phyloP scores from a whole-genome alignment of 345 rosid genomes.

The Adansonia digitata region DNA sequence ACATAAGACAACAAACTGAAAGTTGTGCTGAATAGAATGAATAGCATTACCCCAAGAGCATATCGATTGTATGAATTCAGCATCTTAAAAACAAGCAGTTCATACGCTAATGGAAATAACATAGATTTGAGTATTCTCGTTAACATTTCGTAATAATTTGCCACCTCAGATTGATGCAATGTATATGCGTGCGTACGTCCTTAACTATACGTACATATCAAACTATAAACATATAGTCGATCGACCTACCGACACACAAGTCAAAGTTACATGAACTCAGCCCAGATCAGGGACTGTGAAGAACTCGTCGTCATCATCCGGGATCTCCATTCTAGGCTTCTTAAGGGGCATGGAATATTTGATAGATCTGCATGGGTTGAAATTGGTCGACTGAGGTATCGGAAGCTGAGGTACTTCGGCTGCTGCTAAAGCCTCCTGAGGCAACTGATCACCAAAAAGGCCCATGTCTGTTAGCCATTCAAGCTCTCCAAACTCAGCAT shows the following conservation, averaged over 20 bases:
- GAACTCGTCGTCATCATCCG: slow-evolving; percentile 60
- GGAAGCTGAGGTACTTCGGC: slow-evolving; percentile 93
- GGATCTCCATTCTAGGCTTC: slow-evolving; percentile 68
- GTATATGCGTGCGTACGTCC: neutral
- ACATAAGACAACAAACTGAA: too few species aligned
- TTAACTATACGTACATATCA: neutral
- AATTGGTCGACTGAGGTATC: slow-evolving; percentile 28
- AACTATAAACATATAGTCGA: neutral
- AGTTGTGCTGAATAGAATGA: too few species aligned
- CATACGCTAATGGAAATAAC: neutral
- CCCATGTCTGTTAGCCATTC: slow-evolving; percentile 85
- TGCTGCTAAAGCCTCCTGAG: slow-evolving; percentile 56
- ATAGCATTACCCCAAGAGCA: too few species aligned
- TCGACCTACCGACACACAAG: slow-evolving; percentile 8
- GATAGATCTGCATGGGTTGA: slow-evolving; percentile 38
- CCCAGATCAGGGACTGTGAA: slow-evolving; percentile 93
- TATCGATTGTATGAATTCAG: too few species aligned
- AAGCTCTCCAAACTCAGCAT: slow-evolving; percentile 66
- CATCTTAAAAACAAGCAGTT: neutral
- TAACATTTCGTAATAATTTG: neutral
- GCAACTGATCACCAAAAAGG: slow-evolving; percentile 54
- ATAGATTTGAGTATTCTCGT: neutral
- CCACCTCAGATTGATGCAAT: neutral
- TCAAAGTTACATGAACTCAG: slow-evolving; percentile 18
- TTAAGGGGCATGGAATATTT: slow-evolving; percentile 50